phyloP scores from a whole-genome alignment of 148 eudicot species.

The Linanthus parryae region DNA sequence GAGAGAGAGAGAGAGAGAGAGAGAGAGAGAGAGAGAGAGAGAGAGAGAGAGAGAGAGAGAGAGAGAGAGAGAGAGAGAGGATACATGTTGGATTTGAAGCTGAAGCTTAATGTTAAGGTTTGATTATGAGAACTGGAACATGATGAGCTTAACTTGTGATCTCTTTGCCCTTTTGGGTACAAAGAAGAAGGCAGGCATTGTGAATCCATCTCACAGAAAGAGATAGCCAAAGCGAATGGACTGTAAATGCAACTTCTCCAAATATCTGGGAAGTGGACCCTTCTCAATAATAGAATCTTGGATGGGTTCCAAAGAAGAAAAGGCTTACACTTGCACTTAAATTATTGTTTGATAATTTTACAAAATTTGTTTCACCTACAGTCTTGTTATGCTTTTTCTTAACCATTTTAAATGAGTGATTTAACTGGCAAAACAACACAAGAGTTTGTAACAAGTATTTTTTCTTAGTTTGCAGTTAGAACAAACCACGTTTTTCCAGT shows the following conservation, averaged over 20 bases:
- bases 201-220: slow-evolving; percentile 10
- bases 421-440: too few species aligned
- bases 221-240: slow-evolving; percentile 4
- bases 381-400: too few species aligned
- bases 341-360: too few species aligned
- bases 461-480: too few species aligned
- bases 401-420: too few species aligned
- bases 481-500: too few species aligned
- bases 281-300: too few species aligned
- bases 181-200: slow-evolving; percentile 15
- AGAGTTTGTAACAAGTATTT: too few species aligned
- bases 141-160: slow-evolving; percentile 1
- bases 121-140: slow-evolving; percentile 15
- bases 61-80: slow-evolving; percentile 4
- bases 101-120: slow-evolving; percentile 1
- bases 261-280: slow-evolving; percentile 10
- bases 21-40: not conserved
- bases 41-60: slow-evolving; percentile 5
- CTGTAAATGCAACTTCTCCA: not conserved
- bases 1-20: not conserved
- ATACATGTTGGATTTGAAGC: slow-evolving; percentile 17
- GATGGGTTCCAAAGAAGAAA: too few species aligned
- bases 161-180: slow-evolving; percentile 7
- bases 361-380: too few species aligned
- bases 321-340: too few species aligned